phyloP scores from a whole-genome alignment of 2,329 filamentous ascomycete species.

The Botrytis pseudocinerea region DNA sequence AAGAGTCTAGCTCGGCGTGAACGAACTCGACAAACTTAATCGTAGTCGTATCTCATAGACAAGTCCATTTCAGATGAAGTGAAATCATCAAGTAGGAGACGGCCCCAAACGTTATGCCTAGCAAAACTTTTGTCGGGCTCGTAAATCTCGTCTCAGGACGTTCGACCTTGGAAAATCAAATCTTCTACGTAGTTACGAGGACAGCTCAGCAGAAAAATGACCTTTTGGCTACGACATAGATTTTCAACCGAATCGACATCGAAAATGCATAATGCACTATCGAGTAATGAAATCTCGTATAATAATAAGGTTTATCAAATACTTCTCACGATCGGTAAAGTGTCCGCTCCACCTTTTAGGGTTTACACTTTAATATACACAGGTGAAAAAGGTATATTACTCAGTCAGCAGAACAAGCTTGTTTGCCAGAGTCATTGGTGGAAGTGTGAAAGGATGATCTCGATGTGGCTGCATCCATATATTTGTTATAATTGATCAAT shows the following conservation, averaged over 20 bases:
- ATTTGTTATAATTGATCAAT: background rate
- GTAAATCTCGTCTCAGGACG: background rate
- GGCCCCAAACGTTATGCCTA: background rate
- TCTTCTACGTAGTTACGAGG: background rate
- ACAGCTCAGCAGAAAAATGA: background rate
- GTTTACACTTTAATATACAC: background rate
- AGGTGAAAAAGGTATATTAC: background rate
- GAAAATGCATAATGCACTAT: constrained; percentile 3
- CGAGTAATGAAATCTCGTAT: background rate
- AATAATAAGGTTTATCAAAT: background rate
- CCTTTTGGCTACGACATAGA: background rate
- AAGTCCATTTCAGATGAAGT: background rate
- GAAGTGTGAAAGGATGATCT: background rate
- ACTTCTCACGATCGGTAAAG: background rate
- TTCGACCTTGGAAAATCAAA: background rate
- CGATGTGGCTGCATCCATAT: background rate
- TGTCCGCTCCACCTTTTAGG: background rate
- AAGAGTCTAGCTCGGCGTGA: background rate
- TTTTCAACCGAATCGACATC: background rate
- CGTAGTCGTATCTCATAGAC: background rate
- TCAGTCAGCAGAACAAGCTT: background rate
- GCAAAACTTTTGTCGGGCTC: background rate
- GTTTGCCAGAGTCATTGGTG: background rate
- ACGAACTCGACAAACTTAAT: background rate
- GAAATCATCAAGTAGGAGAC: background rate